phyloP scores from a whole-genome alignment of 148 eudicot species.

The Pouteria glomerata region DNA sequence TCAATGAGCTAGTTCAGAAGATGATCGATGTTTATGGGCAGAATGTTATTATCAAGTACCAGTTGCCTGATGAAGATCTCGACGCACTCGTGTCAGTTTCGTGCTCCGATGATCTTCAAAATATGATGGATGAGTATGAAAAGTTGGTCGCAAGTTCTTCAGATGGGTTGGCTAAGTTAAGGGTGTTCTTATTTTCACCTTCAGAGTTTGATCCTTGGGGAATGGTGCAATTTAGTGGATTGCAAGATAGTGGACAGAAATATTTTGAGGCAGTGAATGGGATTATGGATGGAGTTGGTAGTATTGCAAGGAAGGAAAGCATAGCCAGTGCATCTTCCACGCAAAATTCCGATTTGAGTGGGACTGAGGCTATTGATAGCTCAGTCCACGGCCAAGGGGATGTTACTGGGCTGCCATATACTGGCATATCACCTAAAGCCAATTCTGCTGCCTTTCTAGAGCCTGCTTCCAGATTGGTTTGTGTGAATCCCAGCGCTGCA shows the following conservation, averaged over 20 bases:
- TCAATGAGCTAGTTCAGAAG: conserved; percentile 62
- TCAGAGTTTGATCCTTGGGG: conserved; percentile 58
- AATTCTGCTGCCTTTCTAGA: conserved; percentile 36
- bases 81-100: conserved; percentile 93
- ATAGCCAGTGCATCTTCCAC: conserved; percentile 72
- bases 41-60: conserved; percentile 66
- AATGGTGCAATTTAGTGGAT: conserved; percentile 42
- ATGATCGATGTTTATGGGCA: conserved; percentile 58
- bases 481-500: conserved; percentile 24
- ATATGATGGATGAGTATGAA: conserved; percentile 96
- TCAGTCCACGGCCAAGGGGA: conserved; percentile 37
- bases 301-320: conserved; percentile 61
- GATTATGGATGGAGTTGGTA: conserved; percentile 38
- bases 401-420: conserved; percentile 29
- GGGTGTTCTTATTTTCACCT: conserved; percentile 74
- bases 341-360: conserved; percentile 81
- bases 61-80: conserved; percentile 91
- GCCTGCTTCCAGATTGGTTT: conserved; percentile 27
- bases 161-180: conserved; percentile 79
- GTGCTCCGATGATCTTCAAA: conserved; percentile 78
- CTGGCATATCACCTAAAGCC: conserved; percentile 42
- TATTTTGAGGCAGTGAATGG: conserved; percentile 94
- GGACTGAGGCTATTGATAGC: conserved; percentile 50
- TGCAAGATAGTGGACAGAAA: conserved; percentile 61
- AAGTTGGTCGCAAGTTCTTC: conserved; percentile 61